phyloP scores from a whole-genome alignment of 257 asterid species.

The Schizonepeta tenuifolia region DNA sequence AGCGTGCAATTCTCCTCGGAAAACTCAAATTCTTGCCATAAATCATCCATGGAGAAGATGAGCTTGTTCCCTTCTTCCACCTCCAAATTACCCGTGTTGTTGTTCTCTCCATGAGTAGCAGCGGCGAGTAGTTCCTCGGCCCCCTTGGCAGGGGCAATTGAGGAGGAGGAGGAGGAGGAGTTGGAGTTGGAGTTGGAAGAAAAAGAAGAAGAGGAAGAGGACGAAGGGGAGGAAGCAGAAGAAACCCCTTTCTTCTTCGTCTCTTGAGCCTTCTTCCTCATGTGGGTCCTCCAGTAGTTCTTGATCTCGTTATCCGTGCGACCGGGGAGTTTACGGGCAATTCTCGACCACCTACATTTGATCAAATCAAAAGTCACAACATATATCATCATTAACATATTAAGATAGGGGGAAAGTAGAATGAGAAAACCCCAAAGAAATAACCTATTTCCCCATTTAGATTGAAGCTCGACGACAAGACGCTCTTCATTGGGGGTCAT shows the following conservation, averaged over 20 bases:
- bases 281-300: constrained; percentile 86
- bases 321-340: constrained; percentile 84
- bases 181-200: constrained; percentile 52
- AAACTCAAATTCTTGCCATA: constrained; percentile 78
- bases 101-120: not conserved
- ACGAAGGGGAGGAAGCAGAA: constrained; percentile 38
- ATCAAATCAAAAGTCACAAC: not conserved
- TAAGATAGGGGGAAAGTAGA: not conserved
- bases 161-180: constrained; percentile 46
- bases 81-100: constrained; percentile 16
- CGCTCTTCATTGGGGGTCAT: constrained; percentile 79
- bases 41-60: constrained; percentile 73
- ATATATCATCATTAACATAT: not conserved
- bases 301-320: constrained; percentile 94
- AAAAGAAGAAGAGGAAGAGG: constrained; percentile 48
- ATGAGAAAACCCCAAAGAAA: not conserved
- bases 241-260: constrained; percentile 45
- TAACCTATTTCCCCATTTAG: constrained; percentile 89
- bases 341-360: constrained; percentile 78
- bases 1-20: constrained; percentile 39
- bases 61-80: constrained; percentile 44
- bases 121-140: not conserved
- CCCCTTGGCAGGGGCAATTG: constrained; percentile 35
- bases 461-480: constrained; percentile 75
- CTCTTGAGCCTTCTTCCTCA: constrained; percentile 83